phyloP scores from a whole-genome alignment of 805 yeast genomes.

The Komagataella pastoris region DNA sequence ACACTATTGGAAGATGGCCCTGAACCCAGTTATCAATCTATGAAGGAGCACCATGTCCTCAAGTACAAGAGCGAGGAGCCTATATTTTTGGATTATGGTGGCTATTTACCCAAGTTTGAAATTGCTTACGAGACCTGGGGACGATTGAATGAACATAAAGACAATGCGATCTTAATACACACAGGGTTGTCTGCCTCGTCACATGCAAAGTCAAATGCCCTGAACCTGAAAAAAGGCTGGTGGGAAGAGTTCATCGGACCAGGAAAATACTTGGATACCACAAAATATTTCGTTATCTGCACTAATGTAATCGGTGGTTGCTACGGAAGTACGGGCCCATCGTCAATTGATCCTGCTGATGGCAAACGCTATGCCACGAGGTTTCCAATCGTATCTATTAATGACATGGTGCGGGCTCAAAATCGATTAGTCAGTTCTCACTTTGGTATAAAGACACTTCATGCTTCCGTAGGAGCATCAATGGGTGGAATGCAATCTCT shows the following conservation, averaged over 20 bases:
- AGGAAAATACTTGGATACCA: slow-evolving; percentile 64
- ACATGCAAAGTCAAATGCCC: slow-evolving; percentile 73
- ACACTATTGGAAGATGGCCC: slow-evolving; percentile 53
- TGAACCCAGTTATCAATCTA: slow-evolving; percentile 71
- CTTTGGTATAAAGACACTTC: slow-evolving; percentile 49
- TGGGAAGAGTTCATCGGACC: slow-evolving; percentile 94
- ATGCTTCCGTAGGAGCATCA: slow-evolving; percentile 80
- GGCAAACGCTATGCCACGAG: slow-evolving; percentile 64
- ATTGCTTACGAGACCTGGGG: slow-evolving; percentile 97
- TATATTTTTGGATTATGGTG: slow-evolving; percentile 71
- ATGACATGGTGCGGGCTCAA: slow-evolving; percentile 89
- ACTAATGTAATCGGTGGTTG: slow-evolving; percentile 92
- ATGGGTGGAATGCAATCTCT: slow-evolving; percentile 99
- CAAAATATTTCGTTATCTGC: slow-evolving; percentile 72
- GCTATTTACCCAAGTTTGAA: slow-evolving; percentile 55
- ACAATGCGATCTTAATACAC: slow-evolving; percentile 71
- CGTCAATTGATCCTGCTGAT: slow-evolving; percentile 62
- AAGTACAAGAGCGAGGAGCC: slow-evolving; percentile 41
- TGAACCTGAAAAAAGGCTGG: slow-evolving; percentile 74
- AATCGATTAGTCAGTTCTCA: slow-evolving; percentile 48
- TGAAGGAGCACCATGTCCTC: slow-evolving; percentile 53
- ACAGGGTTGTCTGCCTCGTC: slow-evolving; percentile 92
- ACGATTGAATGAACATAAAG: slow-evolving; percentile 37
- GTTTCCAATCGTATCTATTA: slow-evolving; percentile 75
- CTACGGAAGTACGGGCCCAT: slow-evolving; percentile 91